These are phyloP conservation scores for Alternaria hordeiaustralica DNA, from an alignment of 2,329 filamentous ascomycete genomes.

Conservation along the genomic window DNA sequence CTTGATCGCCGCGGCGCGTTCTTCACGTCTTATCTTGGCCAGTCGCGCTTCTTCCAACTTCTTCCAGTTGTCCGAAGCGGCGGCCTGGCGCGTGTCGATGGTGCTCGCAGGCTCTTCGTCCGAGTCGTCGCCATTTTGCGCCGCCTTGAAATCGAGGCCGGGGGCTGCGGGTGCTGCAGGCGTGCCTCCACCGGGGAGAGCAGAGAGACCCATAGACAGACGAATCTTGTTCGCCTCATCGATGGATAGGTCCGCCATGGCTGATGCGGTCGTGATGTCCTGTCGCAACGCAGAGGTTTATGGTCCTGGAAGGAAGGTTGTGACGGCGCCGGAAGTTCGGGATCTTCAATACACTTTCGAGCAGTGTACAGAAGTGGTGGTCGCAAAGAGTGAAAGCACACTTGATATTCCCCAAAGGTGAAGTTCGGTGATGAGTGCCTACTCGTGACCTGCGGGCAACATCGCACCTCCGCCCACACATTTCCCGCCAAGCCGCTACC, in stretches of 20 bases:
- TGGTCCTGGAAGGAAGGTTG: not conserved
- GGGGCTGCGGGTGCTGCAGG: conserved; percentile 63
- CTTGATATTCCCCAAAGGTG: not conserved
- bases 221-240: conserved; percentile 95
- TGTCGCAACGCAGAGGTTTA: not conserved
- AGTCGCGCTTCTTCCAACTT: conserved; percentile 70
- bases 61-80: conserved; percentile 77
- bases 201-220: conserved; percentile 85
- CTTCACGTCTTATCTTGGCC: conserved; percentile 78
- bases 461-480: conserved; percentile 4
- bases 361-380: not conserved
- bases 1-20: conserved; percentile 81
- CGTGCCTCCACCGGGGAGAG: conserved; percentile 71
- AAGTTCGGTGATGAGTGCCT: not conserved
- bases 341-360: not conserved
- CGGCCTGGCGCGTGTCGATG: conserved; percentile 78
- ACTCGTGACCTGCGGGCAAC: conserved; percentile 5
- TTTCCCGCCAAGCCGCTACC: conserved; percentile 27
- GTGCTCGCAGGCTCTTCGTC: conserved; percentile 81
- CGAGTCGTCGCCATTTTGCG: conserved; percentile 56
- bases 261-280: conserved; percentile 8
- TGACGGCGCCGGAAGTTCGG: not conserved
- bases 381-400: not conserved
- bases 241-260: conserved; percentile 59
- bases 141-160: conserved; percentile 64